phyloP scores from a whole-genome alignment of 371 early-diverging fungal species.

The Amoeboaphelidium protococcarum region DNA sequence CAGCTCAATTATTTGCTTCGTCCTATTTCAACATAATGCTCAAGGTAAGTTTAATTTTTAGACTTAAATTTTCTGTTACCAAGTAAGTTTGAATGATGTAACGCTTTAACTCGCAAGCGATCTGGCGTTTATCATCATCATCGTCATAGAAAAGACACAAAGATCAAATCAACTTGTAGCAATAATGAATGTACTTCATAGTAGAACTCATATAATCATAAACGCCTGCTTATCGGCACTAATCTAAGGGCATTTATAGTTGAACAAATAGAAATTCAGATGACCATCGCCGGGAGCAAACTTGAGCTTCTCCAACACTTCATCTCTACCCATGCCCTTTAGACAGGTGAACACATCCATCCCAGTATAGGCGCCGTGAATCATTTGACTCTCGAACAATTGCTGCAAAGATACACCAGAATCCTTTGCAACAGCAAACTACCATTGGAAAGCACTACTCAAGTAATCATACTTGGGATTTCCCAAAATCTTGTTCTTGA shows the following conservation, averaged over 20 bases:
- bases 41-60: no score
- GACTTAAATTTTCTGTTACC: no score
- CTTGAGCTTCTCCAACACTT: slow-evolving; percentile 45
- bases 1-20: no score
- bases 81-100: no score
- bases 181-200: neutral
- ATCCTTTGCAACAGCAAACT: slow-evolving; percentile 23
- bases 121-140: neutral
- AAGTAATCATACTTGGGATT: slow-evolving; percentile 39
- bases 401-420: slow-evolving; percentile 2
- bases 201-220: neutral
- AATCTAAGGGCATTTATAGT: slow-evolving; percentile 36
- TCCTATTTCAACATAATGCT: no score
- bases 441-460: slow-evolving; percentile 74
- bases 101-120: neutral
- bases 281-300: slow-evolving; percentile 80
- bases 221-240: neutral
- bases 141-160: neutral
- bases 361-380: slow-evolving; percentile 36
- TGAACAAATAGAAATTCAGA: slow-evolving; percentile 82
- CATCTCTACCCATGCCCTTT: slow-evolving; percentile 50
- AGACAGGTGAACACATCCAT: slow-evolving; percentile 75
- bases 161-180: neutral
- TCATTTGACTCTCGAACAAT: slow-evolving; percentile 43
- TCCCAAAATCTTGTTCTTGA: slow-evolving; percentile 64